These are phyloP conservation scores for Phaffomyces thermotolerans DNA, from an alignment of 805 yeast genomes.

Conservation along the genomic window DNA sequence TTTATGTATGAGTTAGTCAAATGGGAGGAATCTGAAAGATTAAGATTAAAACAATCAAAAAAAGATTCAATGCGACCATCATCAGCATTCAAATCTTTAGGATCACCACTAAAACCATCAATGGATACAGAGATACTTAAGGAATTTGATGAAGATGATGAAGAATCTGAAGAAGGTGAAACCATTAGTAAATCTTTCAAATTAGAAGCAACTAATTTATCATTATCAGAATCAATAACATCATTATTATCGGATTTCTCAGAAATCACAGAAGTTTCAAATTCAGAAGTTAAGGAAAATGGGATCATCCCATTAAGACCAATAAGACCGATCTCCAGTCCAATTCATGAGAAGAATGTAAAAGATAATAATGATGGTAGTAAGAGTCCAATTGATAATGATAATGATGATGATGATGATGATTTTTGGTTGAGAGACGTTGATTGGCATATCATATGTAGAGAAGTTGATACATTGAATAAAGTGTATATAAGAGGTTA, in stretches of 20 bases:
- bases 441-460: slow-evolving; percentile 84
- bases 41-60: slow-evolving; percentile 2
- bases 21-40: slow-evolving; percentile 39
- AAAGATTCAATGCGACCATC: not conserved
- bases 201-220: not conserved
- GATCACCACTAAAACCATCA: slow-evolving; percentile 5
- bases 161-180: not conserved
- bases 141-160: slow-evolving; percentile 2
- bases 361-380: not conserved
- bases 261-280: slow-evolving; percentile 2
- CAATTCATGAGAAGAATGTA: slow-evolving; percentile 3
- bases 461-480: slow-evolving; percentile 75
- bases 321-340: slow-evolving; percentile 2
- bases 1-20: slow-evolving; percentile 86
- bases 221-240: slow-evolving; percentile 8
- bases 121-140: not conserved
- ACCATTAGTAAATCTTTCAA: not conserved
- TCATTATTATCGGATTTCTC: slow-evolving; percentile 7
- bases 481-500: slow-evolving; percentile 26
- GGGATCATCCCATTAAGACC: slow-evolving; percentile 8
- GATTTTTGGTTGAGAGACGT: slow-evolving; percentile 46
- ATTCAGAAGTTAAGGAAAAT: slow-evolving; percentile 2
- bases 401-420: slow-evolving; percentile 6
- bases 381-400: slow-evolving; percentile 7
- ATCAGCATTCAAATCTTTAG: not conserved